These are phyloP conservation scores for Aspergillus flavus DNA, from an alignment of 2,329 filamentous ascomycete genomes.

Conservation along the genomic window DNA sequence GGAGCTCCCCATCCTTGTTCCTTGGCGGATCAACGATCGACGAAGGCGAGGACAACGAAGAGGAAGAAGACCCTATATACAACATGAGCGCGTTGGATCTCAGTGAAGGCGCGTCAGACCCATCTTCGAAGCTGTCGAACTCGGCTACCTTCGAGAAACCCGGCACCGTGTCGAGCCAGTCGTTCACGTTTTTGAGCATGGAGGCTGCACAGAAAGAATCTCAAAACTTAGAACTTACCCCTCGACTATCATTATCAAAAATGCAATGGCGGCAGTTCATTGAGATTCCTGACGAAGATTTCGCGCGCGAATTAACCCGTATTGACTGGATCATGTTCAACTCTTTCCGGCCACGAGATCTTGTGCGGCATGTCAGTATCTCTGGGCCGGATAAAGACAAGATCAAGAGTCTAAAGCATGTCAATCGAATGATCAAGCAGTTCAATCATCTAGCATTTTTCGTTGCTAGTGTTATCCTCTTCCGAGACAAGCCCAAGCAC, in stretches of 20 bases:
- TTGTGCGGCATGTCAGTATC: conserved; percentile 87
- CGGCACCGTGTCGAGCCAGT: conserved; percentile 44
- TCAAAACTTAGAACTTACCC: conserved; percentile 68
- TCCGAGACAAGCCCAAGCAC: conserved; percentile 95
- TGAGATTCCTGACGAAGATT: conserved; percentile 78
- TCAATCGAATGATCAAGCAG: conserved; percentile 92
- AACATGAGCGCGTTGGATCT: conserved; percentile 44
- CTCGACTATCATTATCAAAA: conserved; percentile 74
- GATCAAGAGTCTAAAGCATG: conserved; percentile 76
- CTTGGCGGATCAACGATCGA: conserved; percentile 26
- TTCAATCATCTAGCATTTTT: conserved; percentile 85
- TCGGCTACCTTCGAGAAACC: conserved; percentile 36
- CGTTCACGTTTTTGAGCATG: conserved; percentile 43
- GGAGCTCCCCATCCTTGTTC: conserved; percentile 42
- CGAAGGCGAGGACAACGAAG: conserved; percentile 32
- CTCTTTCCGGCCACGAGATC: conserved; percentile 87
- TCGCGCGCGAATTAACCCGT: conserved; percentile 87
- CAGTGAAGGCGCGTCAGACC: conserved; percentile 41
- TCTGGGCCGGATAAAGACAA: conserved; percentile 54
- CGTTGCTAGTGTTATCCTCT: conserved; percentile 79
- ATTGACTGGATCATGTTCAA: conserved; percentile 99
- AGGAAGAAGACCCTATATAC: conserved; percentile 41
- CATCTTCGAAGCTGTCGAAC: conserved; percentile 41
- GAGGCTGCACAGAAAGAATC: conserved; percentile 84
- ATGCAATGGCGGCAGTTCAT: conserved; percentile 88